These are phyloP conservation scores for Hypoxylon sp. DNA, from an alignment of 2,329 filamentous ascomycete genomes.

Conservation along the genomic window DNA sequence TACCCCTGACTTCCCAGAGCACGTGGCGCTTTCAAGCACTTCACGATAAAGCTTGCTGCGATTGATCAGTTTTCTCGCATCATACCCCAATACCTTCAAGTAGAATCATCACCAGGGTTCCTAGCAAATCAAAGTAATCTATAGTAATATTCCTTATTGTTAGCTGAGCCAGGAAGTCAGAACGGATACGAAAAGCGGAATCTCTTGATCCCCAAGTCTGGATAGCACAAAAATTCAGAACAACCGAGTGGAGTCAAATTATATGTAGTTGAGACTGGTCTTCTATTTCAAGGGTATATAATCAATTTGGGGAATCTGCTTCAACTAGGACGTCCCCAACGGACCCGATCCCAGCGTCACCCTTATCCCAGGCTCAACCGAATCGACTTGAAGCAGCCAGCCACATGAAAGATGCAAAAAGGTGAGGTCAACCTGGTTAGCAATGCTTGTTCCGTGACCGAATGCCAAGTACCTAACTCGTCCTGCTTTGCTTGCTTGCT, in stretches of 20 bases:
- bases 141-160: background rate
- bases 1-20: background rate
- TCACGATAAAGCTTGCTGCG: background rate
- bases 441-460: constrained; percentile 25
- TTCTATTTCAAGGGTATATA: constrained; percentile 38
- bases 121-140: background rate
- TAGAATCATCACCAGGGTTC: background rate
- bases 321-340: constrained; percentile 1
- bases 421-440: constrained; percentile 4
- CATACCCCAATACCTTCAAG: background rate
- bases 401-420: constrained; percentile 17
- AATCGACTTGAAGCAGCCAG: constrained; percentile 1
- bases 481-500: constrained; percentile 20
- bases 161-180: no score
- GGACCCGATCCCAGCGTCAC: constrained; percentile 12
- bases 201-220: no score
- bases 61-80: background rate
- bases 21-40: background rate
- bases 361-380: constrained; percentile 8
- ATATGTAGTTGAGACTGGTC: constrained; percentile 34
- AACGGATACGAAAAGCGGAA: no score
- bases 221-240: background rate
- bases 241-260: background rate
- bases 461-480: constrained; percentile 25
- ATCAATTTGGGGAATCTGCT: constrained; percentile 40